A percentile compares a stretch with the other conserved stretches of the same genome.
phyloP scores from a whole-genome alignment of 139 green algal species.

The Asterochloris sp. region DNA sequence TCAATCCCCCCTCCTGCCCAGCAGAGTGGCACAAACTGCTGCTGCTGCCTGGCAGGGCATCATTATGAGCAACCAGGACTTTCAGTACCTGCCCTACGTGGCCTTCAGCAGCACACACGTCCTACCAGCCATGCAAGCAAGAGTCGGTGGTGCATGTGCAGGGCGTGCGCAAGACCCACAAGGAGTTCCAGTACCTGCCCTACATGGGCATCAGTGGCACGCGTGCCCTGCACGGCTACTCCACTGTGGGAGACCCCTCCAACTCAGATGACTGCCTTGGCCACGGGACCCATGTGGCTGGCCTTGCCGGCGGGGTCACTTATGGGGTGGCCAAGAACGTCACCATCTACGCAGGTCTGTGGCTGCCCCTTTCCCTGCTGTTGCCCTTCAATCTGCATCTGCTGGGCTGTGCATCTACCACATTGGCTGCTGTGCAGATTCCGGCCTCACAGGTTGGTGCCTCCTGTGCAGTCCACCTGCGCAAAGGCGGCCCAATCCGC shows the following conservation, averaged over 20 bases:
- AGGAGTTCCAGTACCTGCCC: constrained; percentile 22
- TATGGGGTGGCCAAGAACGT: constrained; percentile 70
- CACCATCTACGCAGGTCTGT: constrained; percentile 38
- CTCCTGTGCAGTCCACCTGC: too few species aligned
- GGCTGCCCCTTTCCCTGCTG: neutral
- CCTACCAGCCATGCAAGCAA: neutral
- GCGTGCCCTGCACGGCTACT: constrained; percentile 18
- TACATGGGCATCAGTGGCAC: constrained; percentile 15
- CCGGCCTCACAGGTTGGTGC: too few species aligned
- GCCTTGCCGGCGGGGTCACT: constrained; percentile 49
- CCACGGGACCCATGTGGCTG: constrained; percentile 70
- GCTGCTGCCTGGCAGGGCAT: too few species aligned
- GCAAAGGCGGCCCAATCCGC: too few species aligned
- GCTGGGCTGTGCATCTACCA: neutral
- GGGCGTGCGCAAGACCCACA: constrained; percentile 28
- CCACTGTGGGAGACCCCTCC: constrained; percentile 19
- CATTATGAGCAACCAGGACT: too few species aligned
- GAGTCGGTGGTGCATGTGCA: neutral
- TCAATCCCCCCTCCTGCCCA: too few species aligned
- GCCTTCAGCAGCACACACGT: too few species aligned
- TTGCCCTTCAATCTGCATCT: neutral
- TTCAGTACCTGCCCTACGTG: too few species aligned
- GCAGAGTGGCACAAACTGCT: neutral
- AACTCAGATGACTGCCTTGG: constrained; percentile 64
- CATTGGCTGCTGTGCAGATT: neutral